Conservation (phyloP, 139 green algal species). For the Tetradesmus obliquus region DNA sequence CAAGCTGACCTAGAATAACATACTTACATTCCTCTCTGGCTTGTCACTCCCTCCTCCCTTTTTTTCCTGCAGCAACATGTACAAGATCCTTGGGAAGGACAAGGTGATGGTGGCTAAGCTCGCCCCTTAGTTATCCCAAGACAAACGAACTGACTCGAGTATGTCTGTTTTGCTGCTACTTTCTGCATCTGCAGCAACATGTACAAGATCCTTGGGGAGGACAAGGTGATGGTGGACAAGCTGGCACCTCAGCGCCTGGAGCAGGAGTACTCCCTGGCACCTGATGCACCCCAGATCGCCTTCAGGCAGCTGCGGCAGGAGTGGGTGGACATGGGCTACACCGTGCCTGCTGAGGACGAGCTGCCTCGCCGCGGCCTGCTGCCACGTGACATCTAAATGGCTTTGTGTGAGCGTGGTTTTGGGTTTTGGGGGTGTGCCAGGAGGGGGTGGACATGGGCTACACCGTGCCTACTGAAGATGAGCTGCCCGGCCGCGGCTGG, state of each 20-base stretch:
- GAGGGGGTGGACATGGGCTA: not conserved
- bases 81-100: constrained; percentile 58
- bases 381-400: not conserved
- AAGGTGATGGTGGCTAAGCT: constrained; percentile 51
- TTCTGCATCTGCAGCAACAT: constrained; percentile 35
- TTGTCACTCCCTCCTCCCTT: not conserved
- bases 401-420: not conserved
- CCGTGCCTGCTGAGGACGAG: constrained; percentile 31
- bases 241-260: constrained; percentile 34
- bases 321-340: constrained; percentile 57
- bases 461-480: not conserved
- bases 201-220: constrained; percentile 57
- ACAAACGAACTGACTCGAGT: no score
- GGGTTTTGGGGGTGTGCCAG: not conserved
- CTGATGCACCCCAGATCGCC: constrained; percentile 54
- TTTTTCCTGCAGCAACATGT: not conserved
- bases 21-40: not conserved
- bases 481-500: no score
- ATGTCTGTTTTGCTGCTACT: no score
- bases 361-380: constrained; percentile 33
- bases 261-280: constrained; percentile 38
- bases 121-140: not conserved
- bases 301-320: constrained; percentile 53
- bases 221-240: constrained; percentile 53
- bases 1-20: not conserved